A percentile compares a stretch with the other conserved stretches of the same genome.
Conservation (phyloP, 148 eudicot genomes). For the Silene conica region DNA sequence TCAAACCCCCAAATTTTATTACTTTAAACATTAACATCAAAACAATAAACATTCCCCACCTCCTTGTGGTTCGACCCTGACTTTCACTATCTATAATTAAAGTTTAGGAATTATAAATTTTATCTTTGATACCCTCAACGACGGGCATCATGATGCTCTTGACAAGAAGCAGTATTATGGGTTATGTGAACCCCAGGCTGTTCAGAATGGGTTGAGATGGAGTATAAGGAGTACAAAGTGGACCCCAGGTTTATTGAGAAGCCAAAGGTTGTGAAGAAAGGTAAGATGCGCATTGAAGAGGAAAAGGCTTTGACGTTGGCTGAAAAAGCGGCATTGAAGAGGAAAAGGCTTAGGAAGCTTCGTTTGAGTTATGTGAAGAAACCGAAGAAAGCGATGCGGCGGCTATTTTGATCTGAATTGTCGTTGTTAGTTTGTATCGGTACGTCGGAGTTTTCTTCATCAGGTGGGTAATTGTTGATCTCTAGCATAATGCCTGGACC, state of each 20-base stretch:
- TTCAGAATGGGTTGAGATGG: constrained; percentile 41
- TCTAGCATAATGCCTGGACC: not conserved
- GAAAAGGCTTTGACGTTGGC: constrained; percentile 45
- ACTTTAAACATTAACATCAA: too few relatives aligned
- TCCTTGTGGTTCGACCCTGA: too few relatives aligned
- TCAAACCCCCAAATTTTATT: too few relatives aligned
- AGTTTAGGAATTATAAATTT: too few relatives aligned
- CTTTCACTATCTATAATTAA: too few relatives aligned
- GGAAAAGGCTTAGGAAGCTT: constrained; percentile 39
- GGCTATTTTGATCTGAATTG: constrained; percentile 33
- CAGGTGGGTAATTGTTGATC: constrained; percentile 11
- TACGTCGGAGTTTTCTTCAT: not conserved
- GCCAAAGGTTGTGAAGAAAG: constrained; percentile 50
- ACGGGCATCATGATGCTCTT: too few relatives aligned
- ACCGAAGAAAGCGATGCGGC: constrained; percentile 36
- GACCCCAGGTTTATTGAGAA: constrained; percentile 69
- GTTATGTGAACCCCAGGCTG: too few relatives aligned
- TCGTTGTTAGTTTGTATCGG: not conserved
- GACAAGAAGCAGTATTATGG: too few relatives aligned
- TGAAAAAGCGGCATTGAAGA: constrained; percentile 42
- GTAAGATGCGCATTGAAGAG: constrained; percentile 47
- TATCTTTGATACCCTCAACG: too few relatives aligned
- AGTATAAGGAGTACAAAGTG: constrained; percentile 61
- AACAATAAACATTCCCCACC: too few relatives aligned
- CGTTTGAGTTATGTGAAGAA: constrained; percentile 61